Conservation (phyloP, 768 basidiomycete species). For the Candolleomyces eurysporus region DNA sequence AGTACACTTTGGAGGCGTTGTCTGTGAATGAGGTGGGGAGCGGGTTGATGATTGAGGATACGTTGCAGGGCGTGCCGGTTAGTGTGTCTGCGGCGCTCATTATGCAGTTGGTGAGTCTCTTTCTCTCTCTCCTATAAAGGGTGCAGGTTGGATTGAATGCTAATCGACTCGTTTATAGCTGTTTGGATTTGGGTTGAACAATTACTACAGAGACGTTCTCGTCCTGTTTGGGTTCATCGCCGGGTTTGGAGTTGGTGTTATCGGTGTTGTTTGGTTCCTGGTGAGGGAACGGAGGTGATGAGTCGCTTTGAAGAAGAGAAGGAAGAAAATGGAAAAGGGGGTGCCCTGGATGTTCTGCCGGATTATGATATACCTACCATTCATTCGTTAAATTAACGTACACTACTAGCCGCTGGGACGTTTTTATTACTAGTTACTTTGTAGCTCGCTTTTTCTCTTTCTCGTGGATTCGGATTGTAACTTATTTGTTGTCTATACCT, state of each 20-base stretch:
- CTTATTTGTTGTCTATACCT: too few species aligned
- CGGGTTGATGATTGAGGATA: slow-evolving; percentile 81
- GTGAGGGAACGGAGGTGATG: slow-evolving; percentile 71
- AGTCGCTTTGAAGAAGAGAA: neutral
- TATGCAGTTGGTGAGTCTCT: slow-evolving; percentile 69
- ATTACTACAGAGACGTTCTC: slow-evolving; percentile 89
- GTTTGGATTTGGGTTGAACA: slow-evolving; percentile 80
- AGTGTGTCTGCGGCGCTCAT: slow-evolving; percentile 78
- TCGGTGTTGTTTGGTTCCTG: slow-evolving; percentile 72
- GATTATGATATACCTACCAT: too few species aligned
- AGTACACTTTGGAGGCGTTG: slow-evolving; percentile 82
- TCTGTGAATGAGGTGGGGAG: slow-evolving; percentile 90
- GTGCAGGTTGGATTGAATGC: neutral
- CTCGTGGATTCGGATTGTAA: too few species aligned
- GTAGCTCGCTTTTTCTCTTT: too few species aligned
- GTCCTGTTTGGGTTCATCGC: slow-evolving; percentile 85
- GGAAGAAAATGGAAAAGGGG: too few species aligned
- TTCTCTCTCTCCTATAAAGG: neutral
- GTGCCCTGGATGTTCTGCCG: too few species aligned
- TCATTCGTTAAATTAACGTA: too few species aligned
- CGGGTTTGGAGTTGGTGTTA: slow-evolving; percentile 72
- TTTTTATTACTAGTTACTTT: too few species aligned
- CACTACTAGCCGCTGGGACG: too few species aligned
- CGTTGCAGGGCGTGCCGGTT: slow-evolving; percentile 78
- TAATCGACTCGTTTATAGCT: slow-evolving; percentile 42